A percentile compares a stretch with the other conserved stretches of the same genome.
phyloP scores from a whole-genome alignment of 1,284 basidiomycete species.

The Leccinum laetum region DNA sequence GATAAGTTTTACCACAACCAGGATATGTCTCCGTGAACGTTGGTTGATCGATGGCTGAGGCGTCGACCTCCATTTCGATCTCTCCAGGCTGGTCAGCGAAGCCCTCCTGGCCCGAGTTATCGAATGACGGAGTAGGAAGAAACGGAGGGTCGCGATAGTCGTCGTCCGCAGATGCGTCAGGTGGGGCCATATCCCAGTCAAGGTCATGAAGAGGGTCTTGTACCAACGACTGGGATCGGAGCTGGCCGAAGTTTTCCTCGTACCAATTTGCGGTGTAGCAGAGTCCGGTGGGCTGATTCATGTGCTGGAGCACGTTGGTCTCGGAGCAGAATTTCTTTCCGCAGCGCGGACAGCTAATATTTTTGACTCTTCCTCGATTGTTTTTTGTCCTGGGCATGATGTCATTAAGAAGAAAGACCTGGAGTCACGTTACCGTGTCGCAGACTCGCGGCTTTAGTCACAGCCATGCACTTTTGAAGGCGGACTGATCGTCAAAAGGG shows the following conservation, averaged over 20 bases:
- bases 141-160: no score
- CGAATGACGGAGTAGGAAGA: no score
- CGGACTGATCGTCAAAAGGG: no score
- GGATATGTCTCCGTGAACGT: neutral
- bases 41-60: neutral
- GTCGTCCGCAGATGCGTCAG: neutral
- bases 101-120: no score
- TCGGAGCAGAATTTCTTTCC: conserved; percentile 1
- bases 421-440: no score
- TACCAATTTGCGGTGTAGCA: neutral
- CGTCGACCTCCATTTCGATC: neutral
- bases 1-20: neutral
- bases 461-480: no score
- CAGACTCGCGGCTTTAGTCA: no score
- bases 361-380: no score
- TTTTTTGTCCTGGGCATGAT: no score
- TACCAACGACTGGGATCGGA: neutral
- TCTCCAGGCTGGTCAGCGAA: no score
- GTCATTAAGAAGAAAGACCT: no score
- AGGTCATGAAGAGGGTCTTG: neutral
- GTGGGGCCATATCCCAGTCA: neutral
- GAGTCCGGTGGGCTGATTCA: conserved; percentile 8
- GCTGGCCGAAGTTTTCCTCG: neutral
- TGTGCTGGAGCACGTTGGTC: conserved; percentile 6
- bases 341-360: no score